Conservation (phyloP, 2,329 filamentous ascomycete species). For the Neonectria punicea region DNA sequence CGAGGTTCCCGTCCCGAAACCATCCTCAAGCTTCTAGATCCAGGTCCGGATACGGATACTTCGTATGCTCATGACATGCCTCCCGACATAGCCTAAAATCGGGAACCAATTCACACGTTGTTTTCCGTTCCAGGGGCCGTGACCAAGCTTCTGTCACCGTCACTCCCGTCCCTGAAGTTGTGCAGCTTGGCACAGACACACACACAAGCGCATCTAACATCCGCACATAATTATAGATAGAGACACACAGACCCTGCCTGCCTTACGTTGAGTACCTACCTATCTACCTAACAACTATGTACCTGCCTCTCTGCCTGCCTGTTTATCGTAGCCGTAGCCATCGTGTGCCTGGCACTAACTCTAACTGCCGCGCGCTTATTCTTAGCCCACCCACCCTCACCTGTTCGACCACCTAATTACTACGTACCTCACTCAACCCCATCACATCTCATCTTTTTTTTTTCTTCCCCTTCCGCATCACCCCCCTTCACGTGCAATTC, state of each 20-base stretch:
- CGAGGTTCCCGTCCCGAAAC: neutral
- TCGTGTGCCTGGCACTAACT: constrained; percentile 4
- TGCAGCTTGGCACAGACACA: no score
- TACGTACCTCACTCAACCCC: neutral
- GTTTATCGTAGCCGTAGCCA: neutral
- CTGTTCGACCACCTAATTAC: neutral
- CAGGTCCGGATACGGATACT: neutral
- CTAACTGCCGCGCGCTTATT: constrained; percentile 25
- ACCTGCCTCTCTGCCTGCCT: neutral
- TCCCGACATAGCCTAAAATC: neutral
- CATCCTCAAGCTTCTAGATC: neutral
- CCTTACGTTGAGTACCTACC: no score
- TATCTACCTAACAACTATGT: no score
- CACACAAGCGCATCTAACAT: no score
- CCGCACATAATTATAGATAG: no score
- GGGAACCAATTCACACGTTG: neutral
- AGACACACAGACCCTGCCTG: neutral
- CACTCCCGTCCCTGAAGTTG: neutral
- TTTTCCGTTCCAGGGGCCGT: neutral
- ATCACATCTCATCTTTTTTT: constrained; percentile 11
- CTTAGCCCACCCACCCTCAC: neutral
- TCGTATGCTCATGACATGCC: neutral
- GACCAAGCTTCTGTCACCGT: neutral
- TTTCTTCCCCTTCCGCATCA: neutral
- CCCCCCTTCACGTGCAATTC: constrained; percentile 13